Conservation (phyloP, 371 early-diverging fungal genomes). For the Mucor plumbeus region DNA sequence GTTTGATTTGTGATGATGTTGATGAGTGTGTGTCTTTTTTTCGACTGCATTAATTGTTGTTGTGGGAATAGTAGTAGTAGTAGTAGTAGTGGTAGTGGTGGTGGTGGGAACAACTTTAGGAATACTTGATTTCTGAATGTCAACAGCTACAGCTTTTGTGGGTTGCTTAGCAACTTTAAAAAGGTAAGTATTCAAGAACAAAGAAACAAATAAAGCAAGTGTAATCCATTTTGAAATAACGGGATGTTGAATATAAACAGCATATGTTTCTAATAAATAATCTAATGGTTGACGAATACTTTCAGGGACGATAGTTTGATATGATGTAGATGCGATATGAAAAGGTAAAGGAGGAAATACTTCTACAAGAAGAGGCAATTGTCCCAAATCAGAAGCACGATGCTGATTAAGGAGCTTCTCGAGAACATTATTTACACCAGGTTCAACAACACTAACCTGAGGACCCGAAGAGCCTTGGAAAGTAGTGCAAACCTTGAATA, state of each 20-base stretch:
- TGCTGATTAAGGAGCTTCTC: slow-evolving; percentile 52
- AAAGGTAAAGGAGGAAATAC: slow-evolving; percentile 68
- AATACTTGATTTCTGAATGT: not conserved
- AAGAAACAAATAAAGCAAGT: slow-evolving; percentile 57
- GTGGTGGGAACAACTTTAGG: slow-evolving; percentile 18
- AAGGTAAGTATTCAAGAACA: slow-evolving; percentile 70
- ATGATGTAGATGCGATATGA: slow-evolving; percentile 36
- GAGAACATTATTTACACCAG: slow-evolving; percentile 50
- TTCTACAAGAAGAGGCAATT: slow-evolving; percentile 62
- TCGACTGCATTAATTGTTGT: slow-evolving; percentile 23
- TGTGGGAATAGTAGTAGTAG: slow-evolving; percentile 24
- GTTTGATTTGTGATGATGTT: not conserved
- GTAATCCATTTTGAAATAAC: slow-evolving; percentile 68
- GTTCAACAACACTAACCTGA: slow-evolving; percentile 48
- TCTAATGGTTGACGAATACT: slow-evolving; percentile 56
- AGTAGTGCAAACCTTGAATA: slow-evolving; percentile 75
- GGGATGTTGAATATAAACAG: slow-evolving; percentile 67
- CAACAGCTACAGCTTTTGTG: slow-evolving; percentile 24
- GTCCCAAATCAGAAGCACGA: slow-evolving; percentile 43
- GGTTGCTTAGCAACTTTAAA: slow-evolving; percentile 68
- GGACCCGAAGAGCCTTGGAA: slow-evolving; percentile 48
- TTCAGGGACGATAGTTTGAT: slow-evolving; percentile 34
- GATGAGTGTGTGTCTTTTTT: slow-evolving; percentile 18
- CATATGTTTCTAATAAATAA: slow-evolving; percentile 51
- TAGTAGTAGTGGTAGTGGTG: slow-evolving; percentile 9